A percentile compares a stretch with the other conserved stretches of the same genome.
phyloP scores from a whole-genome alignment of 352 stramenopile genomes.

The Blastocystis sp. region DNA sequence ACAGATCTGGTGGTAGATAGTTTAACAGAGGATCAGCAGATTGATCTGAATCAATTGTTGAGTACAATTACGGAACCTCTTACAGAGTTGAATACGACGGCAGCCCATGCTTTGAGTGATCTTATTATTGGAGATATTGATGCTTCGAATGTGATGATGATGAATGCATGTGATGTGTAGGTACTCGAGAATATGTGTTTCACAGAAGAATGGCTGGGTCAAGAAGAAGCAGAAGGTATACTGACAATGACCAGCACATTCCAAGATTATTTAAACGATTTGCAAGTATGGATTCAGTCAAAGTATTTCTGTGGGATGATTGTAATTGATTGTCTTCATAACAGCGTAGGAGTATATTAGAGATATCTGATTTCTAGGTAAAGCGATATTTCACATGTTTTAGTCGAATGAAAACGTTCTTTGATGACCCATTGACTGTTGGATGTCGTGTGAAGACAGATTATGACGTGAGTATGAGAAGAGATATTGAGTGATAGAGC shows the following conservation, averaged over 20 bases:
- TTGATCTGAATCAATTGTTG: background rate
- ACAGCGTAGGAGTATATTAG: background rate
- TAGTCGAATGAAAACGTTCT: background rate
- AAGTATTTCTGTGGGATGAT: constrained; percentile 38
- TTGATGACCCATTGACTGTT: constrained; percentile 1
- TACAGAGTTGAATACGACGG: background rate
- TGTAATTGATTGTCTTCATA: constrained; percentile 32
- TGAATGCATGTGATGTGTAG: background rate
- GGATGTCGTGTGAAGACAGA: constrained; percentile 9
- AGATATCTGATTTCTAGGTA: background rate
- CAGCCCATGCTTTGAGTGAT: background rate
- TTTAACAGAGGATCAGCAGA: background rate
- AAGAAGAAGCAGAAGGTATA: constrained; percentile 20
- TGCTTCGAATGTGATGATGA: background rate
- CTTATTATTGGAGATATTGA: constrained; percentile 36
- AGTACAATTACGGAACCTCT: background rate
- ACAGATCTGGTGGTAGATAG: background rate
- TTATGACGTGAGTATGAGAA: background rate
- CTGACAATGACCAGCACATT: constrained; percentile 27
- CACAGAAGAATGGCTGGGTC: constrained; percentile 17
- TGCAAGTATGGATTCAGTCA: constrained; percentile 34
- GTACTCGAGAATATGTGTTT: constrained; percentile 24
- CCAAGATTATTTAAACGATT: constrained; percentile 51
- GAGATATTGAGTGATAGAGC: background rate
- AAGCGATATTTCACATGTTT: constrained; percentile 21